A percentile compares a stretch with the other conserved stretches of the same genome.
Evolutionary conservation across 352 stramenopile genomes (phyloP).

Genomic region (Phytophthora pini): DNA sequence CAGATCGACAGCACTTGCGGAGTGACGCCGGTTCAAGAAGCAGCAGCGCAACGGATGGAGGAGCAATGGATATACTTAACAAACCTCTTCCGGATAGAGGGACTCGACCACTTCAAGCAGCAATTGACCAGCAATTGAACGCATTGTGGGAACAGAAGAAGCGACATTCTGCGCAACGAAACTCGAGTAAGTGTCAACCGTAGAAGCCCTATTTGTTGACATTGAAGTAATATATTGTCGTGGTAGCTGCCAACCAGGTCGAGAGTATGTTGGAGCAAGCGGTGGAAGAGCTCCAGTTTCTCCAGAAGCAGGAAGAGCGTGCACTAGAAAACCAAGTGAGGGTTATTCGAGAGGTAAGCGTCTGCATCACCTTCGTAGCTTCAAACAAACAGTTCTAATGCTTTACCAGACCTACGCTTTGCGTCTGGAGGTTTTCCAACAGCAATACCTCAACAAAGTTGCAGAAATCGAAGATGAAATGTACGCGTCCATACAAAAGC

Average conservation of each 20-base stretch:
- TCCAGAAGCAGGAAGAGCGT: constrained; percentile 61
- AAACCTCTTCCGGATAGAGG: background rate
- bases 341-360: constrained; percentile 56
- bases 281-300: constrained; percentile 61
- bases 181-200: constrained; percentile 42
- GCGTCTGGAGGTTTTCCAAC: constrained; percentile 66
- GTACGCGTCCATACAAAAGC: constrained; percentile 51
- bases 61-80: background rate
- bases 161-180: constrained; percentile 45
- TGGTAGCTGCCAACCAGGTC: constrained; percentile 49
- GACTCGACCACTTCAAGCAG: constrained; percentile 25
- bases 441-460: constrained; percentile 65
- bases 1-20: background rate
- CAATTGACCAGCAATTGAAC: constrained; percentile 60
- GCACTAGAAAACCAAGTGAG: constrained; percentile 52
- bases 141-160: constrained; percentile 57
- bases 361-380: background rate
- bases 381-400: background rate
- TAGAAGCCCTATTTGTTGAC: too few relatives aligned
- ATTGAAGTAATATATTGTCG: background rate
- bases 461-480: constrained; percentile 62
- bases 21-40: constrained; percentile 9
- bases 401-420: constrained; percentile 52
- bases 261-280: constrained; percentile 55
- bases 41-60: constrained; percentile 7